phyloP scores from a whole-genome alignment of 208 protist genomes.

The Trichomonas gallinae region DNA sequence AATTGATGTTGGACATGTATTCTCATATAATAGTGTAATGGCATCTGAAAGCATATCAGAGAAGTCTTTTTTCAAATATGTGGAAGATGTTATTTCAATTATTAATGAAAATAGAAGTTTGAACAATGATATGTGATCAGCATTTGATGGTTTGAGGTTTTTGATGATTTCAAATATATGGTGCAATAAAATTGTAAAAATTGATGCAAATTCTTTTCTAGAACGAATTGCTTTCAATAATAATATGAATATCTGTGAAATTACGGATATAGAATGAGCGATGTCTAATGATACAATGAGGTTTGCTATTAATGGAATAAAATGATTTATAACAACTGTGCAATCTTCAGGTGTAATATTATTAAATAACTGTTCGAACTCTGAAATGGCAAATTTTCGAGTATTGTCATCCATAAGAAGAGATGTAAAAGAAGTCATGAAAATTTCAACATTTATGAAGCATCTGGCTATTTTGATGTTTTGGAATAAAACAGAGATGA shows the following conservation, averaged over 20 bases:
- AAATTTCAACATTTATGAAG: neutral
- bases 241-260: neutral
- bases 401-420: neutral
- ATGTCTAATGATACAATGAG: neutral
- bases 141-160: neutral
- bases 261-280: neutral
- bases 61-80: neutral
- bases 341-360: neutral
- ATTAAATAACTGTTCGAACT: neutral
- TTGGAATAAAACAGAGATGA: neutral
- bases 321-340: neutral
- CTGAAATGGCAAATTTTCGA: neutral
- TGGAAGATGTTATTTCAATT: neutral
- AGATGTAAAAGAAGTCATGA: neutral
- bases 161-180: neutral
- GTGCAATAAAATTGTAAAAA: neutral
- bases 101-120: neutral
- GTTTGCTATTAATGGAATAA: neutral
- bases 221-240: neutral
- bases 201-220: neutral
- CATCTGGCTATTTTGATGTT: neutral
- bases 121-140: neutral
- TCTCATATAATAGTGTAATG: neutral
- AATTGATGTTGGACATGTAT: neutral
- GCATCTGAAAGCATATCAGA: neutral